These are phyloP conservation scores for Paraglomus brasilianum DNA, from an alignment of 192 early-diverging fungal species.

Conservation along the genomic window DNA sequence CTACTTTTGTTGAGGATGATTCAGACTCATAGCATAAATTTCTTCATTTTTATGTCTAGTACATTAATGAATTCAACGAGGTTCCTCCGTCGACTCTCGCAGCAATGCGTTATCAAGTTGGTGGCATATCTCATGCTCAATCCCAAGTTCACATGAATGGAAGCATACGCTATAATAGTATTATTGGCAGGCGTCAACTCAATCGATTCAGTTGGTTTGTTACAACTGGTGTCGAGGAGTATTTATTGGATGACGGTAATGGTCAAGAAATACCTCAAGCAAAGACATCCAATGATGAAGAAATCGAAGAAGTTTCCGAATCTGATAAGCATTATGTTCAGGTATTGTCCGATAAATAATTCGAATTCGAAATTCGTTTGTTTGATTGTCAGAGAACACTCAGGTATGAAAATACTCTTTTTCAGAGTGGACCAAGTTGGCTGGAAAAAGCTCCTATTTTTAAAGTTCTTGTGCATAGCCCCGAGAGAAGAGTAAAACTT, in stretches of 20 bases:
- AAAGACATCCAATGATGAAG: conserved; percentile 28
- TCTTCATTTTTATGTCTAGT: conserved; percentile 36
- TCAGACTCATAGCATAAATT: too few relatives aligned
- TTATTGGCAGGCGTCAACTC: conserved; percentile 41
- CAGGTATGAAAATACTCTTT: neutral
- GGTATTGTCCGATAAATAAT: neutral
- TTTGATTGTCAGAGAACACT: neutral
- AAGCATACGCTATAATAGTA: conserved; percentile 35
- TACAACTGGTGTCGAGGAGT: conserved; percentile 47
- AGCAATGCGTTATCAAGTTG: conserved; percentile 31
- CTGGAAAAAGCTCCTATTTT: conserved; percentile 43
- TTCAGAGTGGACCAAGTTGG: conserved; percentile 44
- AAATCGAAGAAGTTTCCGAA: conserved; percentile 42
- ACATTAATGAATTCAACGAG: conserved; percentile 43
- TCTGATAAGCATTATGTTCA: conserved; percentile 48
- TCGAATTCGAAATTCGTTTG: neutral
- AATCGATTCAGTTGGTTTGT: conserved; percentile 49
- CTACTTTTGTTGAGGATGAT: too few relatives aligned
- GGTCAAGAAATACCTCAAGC: neutral
- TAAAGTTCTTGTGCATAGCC: conserved; percentile 42
- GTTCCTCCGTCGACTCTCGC: conserved; percentile 27
- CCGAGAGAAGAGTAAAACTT: conserved; percentile 46
- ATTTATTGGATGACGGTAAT: conserved; percentile 38
- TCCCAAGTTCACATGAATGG: conserved; percentile 9
- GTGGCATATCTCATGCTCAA: conserved; percentile 17